Percentiles rank a stretch among this genome's conserved stretches.
Evolutionary conservation across 352 stramenopile species (phyloP).

Genomic region (Globisporangium camurandrum): DNA sequence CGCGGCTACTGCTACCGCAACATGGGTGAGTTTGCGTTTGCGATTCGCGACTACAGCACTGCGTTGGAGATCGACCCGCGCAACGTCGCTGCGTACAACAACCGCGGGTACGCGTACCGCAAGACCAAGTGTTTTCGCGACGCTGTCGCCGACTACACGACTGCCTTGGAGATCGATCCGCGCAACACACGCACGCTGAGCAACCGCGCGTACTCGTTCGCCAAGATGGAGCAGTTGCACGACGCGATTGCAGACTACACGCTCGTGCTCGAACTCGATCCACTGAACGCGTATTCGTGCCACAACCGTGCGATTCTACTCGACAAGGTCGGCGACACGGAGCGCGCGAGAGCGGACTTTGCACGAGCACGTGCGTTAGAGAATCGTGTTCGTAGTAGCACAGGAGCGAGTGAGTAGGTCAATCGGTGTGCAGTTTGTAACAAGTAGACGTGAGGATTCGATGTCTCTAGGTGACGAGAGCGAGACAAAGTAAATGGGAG

Average conservation of each 20-base stretch:
- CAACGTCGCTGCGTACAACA: constrained; percentile 78
- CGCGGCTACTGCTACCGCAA: constrained; percentile 81
- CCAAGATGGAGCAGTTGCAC: constrained; percentile 65
- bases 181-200: constrained; percentile 73
- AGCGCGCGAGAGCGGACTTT: constrained; percentile 31
- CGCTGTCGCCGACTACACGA: constrained; percentile 72
- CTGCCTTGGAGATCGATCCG: constrained; percentile 60
- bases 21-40: constrained; percentile 61
- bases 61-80: constrained; percentile 53
- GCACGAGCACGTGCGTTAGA: constrained; percentile 16
- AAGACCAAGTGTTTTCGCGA: constrained; percentile 63
- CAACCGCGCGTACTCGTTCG: constrained; percentile 81
- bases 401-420: neutral
- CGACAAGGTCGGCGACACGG: constrained; percentile 53
- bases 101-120: constrained; percentile 75
- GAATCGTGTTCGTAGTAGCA: neutral
- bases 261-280: constrained; percentile 58
- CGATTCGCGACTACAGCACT: constrained; percentile 58
- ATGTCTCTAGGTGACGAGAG: no score
- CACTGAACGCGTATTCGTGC: constrained; percentile 69
- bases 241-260: constrained; percentile 74
- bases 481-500: neutral
- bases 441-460: no score
- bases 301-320: constrained; percentile 83
- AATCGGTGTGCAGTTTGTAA: no score